phyloP scores from a whole-genome alignment of 306 rosid species.

The Rubus parviflorus region DNA sequence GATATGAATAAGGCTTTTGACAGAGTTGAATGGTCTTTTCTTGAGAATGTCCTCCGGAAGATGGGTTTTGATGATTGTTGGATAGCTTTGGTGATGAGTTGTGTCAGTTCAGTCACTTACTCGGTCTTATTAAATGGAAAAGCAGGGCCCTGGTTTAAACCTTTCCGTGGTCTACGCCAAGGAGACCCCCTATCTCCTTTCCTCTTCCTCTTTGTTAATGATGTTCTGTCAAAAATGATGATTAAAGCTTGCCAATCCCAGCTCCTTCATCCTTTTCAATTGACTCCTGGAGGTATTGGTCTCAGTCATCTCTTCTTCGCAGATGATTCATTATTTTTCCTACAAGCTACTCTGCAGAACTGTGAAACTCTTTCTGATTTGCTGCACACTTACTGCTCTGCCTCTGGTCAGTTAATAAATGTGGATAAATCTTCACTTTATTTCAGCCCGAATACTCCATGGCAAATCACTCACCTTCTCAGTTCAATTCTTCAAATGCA shows the following conservation, averaged over 20 bases:
- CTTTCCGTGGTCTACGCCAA: too few species aligned
- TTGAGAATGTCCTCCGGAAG: too few species aligned
- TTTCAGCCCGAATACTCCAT: neutral
- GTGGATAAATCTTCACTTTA: neutral
- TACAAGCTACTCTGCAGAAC: neutral
- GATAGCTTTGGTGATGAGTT: too few species aligned
- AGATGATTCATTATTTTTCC: neutral
- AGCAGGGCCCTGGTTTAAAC: too few species aligned
- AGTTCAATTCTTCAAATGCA: neutral
- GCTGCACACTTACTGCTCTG: neutral
- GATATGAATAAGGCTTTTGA: too few species aligned
- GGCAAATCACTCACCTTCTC: too few species aligned
- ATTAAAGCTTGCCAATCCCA: rapidly evolving
- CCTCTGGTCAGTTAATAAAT: neutral
- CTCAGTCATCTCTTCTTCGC: neutral
- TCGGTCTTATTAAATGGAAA: too few species aligned
- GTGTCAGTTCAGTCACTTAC: too few species aligned
- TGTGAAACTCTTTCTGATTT: neutral
- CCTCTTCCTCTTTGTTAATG: neutral
- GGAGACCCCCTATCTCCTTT: too few species aligned
- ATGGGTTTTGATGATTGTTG: too few species aligned
- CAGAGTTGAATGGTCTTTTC: too few species aligned
- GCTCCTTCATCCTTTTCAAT: neutral
- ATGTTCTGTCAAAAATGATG: neutral
- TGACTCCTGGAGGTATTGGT: neutral